phyloP scores from a whole-genome alignment of 768 basidiomycete species.

The Mycena sanguinolenta region DNA sequence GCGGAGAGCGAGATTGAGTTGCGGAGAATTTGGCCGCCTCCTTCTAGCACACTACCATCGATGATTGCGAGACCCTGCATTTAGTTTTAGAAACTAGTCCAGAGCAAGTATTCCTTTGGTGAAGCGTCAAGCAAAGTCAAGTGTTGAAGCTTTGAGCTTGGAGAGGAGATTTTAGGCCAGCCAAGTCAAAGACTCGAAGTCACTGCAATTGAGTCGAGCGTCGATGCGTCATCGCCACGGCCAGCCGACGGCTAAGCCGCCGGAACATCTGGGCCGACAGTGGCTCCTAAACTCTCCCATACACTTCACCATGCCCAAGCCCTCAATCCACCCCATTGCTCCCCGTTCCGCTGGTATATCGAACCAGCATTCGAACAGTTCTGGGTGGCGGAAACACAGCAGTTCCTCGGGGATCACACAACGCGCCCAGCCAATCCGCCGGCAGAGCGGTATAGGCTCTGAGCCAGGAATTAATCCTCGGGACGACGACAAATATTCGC shows the following conservation, averaged over 20 bases:
- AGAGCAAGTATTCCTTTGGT: too few relatives aligned
- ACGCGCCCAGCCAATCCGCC: not conserved
- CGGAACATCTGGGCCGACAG: too few relatives aligned
- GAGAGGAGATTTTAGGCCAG: too few relatives aligned
- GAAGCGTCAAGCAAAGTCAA: too few relatives aligned
- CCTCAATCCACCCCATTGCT: not conserved
- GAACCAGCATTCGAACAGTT: not conserved
- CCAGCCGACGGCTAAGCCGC: too few relatives aligned
- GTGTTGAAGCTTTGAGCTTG: too few relatives aligned
- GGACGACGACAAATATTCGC: conserved; percentile 11
- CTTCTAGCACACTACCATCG: conserved; percentile 67
- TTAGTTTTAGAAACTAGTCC: too few relatives aligned
- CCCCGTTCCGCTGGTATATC: not conserved
- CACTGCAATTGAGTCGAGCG: too few relatives aligned
- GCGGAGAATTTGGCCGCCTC: conserved; percentile 72
- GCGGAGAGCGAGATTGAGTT: conserved; percentile 78
- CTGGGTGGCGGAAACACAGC: conserved; percentile 6
- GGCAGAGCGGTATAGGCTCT: conserved; percentile 16
- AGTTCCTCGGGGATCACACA: not conserved
- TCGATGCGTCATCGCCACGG: too few relatives aligned
- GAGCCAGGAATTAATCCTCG: conserved; percentile 33
- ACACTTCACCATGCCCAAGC: not conserved
- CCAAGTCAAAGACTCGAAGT: too few relatives aligned
- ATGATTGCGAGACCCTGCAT: conserved; percentile 42
- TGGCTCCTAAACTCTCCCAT: not conserved